Evolutionary conservation across 2,329 filamentous ascomycete species (phyloP).

Genomic region (Talaromyces rugulosus): DNA sequence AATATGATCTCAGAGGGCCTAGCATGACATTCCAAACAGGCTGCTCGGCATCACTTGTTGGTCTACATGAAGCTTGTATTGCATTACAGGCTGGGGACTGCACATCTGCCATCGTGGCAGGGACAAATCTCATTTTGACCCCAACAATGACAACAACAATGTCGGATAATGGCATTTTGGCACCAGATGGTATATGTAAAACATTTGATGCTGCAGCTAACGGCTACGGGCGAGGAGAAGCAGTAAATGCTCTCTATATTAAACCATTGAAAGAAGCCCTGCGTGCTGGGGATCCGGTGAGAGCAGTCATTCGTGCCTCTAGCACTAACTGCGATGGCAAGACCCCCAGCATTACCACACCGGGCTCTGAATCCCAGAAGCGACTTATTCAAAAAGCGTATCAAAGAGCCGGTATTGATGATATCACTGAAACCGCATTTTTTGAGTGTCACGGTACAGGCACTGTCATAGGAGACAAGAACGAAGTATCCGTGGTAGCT

Average conservation of each 20-base stretch:
- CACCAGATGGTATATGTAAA: constrained; percentile 49
- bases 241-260: constrained; percentile 45
- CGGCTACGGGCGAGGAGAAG: constrained; percentile 51
- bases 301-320: constrained; percentile 28
- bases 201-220: constrained; percentile 44
- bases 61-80: constrained; percentile 30
- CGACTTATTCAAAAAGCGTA: constrained; percentile 35
- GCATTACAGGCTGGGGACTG: constrained; percentile 25
- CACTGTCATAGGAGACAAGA: constrained; percentile 21
- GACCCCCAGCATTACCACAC: constrained; percentile 25
- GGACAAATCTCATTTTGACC: constrained; percentile 23
- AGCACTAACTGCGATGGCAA: constrained; percentile 28
- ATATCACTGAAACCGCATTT: constrained; percentile 20
- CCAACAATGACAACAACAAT: constrained; percentile 28
- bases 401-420: constrained; percentile 27
- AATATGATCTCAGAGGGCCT: constrained; percentile 37
- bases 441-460: constrained; percentile 41
- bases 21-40: constrained; percentile 45
- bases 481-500: constrained; percentile 13
- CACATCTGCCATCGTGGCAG: constrained; percentile 20
- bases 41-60: constrained; percentile 40
- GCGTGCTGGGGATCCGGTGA: constrained; percentile 38
- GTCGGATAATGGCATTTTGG: constrained; percentile 43
- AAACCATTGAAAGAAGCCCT: constrained; percentile 48
- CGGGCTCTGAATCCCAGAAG: constrained; percentile 29